A percentile compares a stretch with the other conserved stretches of the same genome.
Evolutionary conservation across 2,329 filamentous ascomycete genomes (phyloP).

Genomic region (Paecilomyces dactylethromorphus): DNA sequence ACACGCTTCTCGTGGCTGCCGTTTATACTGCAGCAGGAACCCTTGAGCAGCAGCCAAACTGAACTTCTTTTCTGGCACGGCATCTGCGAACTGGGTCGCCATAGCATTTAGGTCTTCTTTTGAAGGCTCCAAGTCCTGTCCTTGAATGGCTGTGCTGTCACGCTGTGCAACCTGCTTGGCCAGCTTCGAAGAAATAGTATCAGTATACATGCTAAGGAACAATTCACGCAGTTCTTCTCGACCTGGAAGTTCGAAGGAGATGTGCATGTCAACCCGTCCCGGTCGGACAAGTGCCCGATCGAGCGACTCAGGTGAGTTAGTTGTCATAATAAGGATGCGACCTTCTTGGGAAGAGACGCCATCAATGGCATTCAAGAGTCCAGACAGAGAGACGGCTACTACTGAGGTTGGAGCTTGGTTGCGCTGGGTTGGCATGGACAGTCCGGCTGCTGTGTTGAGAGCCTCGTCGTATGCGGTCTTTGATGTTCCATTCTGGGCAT

Average conservation of each 20-base stretch:
- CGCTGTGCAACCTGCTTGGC: constrained; percentile 1
- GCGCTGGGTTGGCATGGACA: not conserved
- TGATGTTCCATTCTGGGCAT: not conserved
- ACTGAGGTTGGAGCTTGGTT: constrained; percentile 1
- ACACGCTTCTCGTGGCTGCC: constrained; percentile 50
- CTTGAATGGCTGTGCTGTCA: constrained; percentile 20
- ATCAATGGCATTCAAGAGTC: constrained; percentile 74
- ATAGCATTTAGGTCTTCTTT: constrained; percentile 20
- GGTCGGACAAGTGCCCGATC: constrained; percentile 68
- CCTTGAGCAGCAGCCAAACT: constrained; percentile 60
- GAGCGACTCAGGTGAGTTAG: constrained; percentile 65
- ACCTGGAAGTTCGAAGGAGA: constrained; percentile 45
- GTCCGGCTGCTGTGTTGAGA: not conserved
- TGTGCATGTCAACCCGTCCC: constrained; percentile 64
- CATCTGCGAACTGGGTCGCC: constrained; percentile 40
- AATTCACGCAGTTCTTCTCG: constrained; percentile 19
- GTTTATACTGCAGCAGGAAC: constrained; percentile 58
- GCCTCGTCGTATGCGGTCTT: not conserved
- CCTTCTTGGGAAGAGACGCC: constrained; percentile 74
- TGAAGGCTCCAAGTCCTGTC: constrained; percentile 24
- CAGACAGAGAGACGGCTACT: constrained; percentile 57
- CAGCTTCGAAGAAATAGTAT: constrained; percentile 2
- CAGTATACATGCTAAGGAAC: constrained; percentile 23
- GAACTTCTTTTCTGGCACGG: constrained; percentile 49
- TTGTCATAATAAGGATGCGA: constrained; percentile 75